A percentile compares a stretch with the other conserved stretches of the same genome.
phyloP scores from a whole-genome alignment of 306 rosid genomes.

The Purshia tridentata region DNA sequence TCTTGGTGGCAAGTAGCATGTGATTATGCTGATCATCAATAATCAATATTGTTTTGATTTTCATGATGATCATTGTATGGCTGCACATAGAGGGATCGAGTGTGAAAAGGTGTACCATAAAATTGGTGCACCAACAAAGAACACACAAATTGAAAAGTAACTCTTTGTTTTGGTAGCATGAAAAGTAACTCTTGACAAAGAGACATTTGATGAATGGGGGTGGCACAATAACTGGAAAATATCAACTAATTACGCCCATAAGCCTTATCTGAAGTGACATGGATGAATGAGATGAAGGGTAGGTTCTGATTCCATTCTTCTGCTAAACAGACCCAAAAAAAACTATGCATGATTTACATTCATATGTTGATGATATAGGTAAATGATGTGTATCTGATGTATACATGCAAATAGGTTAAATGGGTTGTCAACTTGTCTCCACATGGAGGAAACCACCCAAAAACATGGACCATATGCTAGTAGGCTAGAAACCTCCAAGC shows the following conservation, averaged over 20 bases:
- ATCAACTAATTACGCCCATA: neutral
- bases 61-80: neutral
- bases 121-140: neutral
- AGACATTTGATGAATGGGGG: neutral
- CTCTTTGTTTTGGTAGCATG: too few species aligned
- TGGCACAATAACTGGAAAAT: neutral
- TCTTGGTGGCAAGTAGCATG: neutral
- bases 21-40: neutral
- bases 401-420: neutral
- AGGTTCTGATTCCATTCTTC: neutral
- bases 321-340: neutral
- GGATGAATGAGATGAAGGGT: neutral
- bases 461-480: constrained; percentile 13
- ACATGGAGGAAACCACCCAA: neutral
- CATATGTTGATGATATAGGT: neutral
- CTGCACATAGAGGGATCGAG: neutral
- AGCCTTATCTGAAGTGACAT: neutral
- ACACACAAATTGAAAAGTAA: neutral
- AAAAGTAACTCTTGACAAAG: neutral
- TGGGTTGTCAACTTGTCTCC: neutral
- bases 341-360: neutral
- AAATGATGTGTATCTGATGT: neutral
- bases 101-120: neutral
- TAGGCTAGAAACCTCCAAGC: constrained; percentile 14
- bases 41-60: neutral